Conservation (phyloP, 176 grass and related monocot genomes). For the Zoysia pacifica region DNA sequence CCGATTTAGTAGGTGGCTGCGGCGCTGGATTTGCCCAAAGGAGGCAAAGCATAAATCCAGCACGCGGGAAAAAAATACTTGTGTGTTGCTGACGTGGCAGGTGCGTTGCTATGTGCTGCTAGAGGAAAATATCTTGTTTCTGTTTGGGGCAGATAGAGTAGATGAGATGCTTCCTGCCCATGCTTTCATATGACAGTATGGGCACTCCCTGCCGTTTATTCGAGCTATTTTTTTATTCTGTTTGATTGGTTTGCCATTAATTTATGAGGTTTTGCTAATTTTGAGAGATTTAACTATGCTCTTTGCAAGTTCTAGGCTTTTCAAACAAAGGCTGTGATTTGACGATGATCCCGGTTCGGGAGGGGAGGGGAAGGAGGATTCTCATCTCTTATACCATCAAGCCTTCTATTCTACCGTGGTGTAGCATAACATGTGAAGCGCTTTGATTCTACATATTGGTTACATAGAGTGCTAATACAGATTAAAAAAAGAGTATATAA, state of each 20-base stretch:
- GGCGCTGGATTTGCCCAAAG: slow-evolving; percentile 24
- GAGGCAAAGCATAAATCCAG: background rate
- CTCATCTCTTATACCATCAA: too few relatives aligned
- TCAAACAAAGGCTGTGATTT: background rate
- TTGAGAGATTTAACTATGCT: background rate
- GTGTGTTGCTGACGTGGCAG: background rate
- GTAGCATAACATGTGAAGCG: too few relatives aligned
- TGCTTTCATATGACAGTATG: background rate
- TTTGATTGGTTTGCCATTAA: background rate
- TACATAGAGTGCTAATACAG: too few relatives aligned
- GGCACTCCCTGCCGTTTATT: background rate
- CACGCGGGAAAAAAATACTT: background rate
- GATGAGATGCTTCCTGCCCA: slow-evolving; percentile 1
- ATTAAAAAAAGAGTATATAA: too few relatives aligned
- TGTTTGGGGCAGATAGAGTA: slow-evolving; percentile 9
- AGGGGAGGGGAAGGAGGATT: too few relatives aligned
- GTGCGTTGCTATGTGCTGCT: background rate
- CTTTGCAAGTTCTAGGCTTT: background rate
- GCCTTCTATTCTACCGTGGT: too few relatives aligned
- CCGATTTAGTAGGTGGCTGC: slow-evolving; percentile 33
- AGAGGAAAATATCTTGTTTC: slow-evolving; percentile 11
- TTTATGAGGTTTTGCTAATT: background rate
- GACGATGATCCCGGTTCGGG: background rate
- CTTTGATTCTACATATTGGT: too few relatives aligned
- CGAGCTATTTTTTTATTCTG: background rate